Evolutionary conservation across 495 filamentous ascomycete genomes (phyloP).

Genomic region (Wilcoxina mikolae): DNA sequence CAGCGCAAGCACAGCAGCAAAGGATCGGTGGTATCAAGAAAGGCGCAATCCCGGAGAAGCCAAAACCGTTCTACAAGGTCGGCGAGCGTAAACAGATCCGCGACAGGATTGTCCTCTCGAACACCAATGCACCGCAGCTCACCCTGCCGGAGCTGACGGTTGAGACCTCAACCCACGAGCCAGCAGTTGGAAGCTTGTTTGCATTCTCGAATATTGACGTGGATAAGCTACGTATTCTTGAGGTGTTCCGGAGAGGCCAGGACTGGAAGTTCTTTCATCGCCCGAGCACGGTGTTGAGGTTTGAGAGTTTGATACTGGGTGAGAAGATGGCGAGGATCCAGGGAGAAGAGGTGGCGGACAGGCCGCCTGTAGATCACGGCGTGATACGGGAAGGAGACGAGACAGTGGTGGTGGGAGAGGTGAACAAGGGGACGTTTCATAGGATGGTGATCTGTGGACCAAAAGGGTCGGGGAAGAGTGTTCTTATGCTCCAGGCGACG

Average conservation of each 20-base stretch:
- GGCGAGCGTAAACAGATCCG: constrained; percentile 78
- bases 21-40: constrained; percentile 31
- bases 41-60: constrained; percentile 34
- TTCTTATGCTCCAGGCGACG: constrained; percentile 72
- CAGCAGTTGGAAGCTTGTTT: constrained; percentile 48
- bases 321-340: constrained; percentile 35
- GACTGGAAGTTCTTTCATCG: constrained; percentile 73
- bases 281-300: constrained; percentile 59
- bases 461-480: constrained; percentile 66
- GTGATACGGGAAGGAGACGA: too few species aligned
- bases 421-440: background rate
- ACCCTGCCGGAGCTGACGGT: constrained; percentile 44
- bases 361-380: too few species aligned
- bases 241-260: constrained; percentile 86
- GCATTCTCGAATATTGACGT: constrained; percentile 47
- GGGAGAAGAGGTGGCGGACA: constrained; percentile 32
- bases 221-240: constrained; percentile 61
- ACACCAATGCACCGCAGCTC: constrained; percentile 76
- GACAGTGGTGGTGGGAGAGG: too few species aligned
- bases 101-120: constrained; percentile 80
- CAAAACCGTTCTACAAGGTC: constrained; percentile 40
- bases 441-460: constrained; percentile 54
- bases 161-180: constrained; percentile 31
- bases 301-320: constrained; percentile 57
- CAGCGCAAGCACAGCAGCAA: background rate